Base-by-base conservation (phyloP, 2,329 filamentous ascomycete genomes). In the Annulohypoxylon truncatum region DNA sequence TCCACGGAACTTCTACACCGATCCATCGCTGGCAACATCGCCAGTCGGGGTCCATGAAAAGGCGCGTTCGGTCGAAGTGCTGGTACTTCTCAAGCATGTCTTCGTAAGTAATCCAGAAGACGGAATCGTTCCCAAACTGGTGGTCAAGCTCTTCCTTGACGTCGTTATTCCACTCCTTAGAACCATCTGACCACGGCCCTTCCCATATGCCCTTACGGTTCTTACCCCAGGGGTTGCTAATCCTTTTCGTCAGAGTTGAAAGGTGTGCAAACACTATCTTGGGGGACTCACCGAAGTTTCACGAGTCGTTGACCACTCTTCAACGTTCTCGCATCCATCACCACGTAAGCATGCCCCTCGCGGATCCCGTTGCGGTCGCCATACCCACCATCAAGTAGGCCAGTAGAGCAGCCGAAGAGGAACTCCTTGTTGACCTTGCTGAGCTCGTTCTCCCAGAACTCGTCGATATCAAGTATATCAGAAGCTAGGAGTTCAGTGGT, bases 391-490 rank as follows among this genome's bases (percentile, higher is more conserved):
- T 88, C 88, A 58, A 90, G 83, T 24, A 90, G 80, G 8, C 90
- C 90, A 0, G 87, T 88, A 0, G 84, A 86, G 72, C 89, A 92
- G n/a, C 90, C 90, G 71, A 92, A 92, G 6, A 93, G 80, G 72
- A 96, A 96, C 53, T 93, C 90, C 58, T 93, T 81, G 75, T 96
- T 96, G 62, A 94, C 92, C 67, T 91, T 89, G 78, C 90, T 87
- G 22, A 97, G 84, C 75, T 96, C 92, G 35, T 95, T 89, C 0
- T 85, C 87, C 94, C 93, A 97, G 76, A 97, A 96, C 20, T 88
- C 85, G 53, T 97, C 90, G 63, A 91, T 90, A 74, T 96, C 90
- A 2, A 93, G 83, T 33, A 94, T 92, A 72, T 93, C 90, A 0
- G 87, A 87, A 1, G 88, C 87, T 46, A 90, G 85, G 9, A 93